Conservation (phyloP, 164 flowering plant genomes). For the Euptelea pleiosperma region DNA sequence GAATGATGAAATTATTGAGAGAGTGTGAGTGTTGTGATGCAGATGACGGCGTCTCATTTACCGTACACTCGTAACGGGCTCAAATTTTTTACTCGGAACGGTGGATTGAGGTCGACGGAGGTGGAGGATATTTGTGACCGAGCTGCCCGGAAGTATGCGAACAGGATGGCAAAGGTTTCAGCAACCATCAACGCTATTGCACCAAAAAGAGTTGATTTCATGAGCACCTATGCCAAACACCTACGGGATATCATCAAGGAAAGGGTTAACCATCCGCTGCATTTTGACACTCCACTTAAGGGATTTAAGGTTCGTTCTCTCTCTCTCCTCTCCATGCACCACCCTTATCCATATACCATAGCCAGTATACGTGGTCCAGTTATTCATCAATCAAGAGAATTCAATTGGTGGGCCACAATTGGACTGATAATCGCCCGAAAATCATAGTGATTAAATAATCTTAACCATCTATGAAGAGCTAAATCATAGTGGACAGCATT, state of each 20-base stretch:
- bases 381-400: no score
- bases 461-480: no score
- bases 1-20: background rate
- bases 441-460: no score
- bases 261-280: conserved; percentile 71
- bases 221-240: conserved; percentile 67
- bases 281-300: conserved; percentile 72
- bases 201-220: conserved; percentile 67
- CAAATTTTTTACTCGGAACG: conserved; percentile 75
- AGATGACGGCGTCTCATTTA: conserved; percentile 96
- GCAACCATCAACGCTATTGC: conserved; percentile 17
- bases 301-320: conserved; percentile 66
- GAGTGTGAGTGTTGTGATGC: conserved; percentile 9
- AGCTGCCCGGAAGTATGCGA: conserved; percentile 77
- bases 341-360: no score
- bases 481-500: no score
- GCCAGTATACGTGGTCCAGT: no score
- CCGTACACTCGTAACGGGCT: conserved; percentile 88
- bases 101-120: conserved; percentile 71
- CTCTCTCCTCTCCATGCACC: background rate
- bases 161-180: conserved; percentile 50
- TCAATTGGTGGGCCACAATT: no score
- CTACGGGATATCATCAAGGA: conserved; percentile 77
- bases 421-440: no score
- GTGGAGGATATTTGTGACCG: conserved; percentile 74